A percentile compares a stretch with the other conserved stretches of the same genome.
phyloP scores from a whole-genome alignment of 2,329 filamentous ascomycete genomes.

The Byssoonygena ceratinophila region DNA sequence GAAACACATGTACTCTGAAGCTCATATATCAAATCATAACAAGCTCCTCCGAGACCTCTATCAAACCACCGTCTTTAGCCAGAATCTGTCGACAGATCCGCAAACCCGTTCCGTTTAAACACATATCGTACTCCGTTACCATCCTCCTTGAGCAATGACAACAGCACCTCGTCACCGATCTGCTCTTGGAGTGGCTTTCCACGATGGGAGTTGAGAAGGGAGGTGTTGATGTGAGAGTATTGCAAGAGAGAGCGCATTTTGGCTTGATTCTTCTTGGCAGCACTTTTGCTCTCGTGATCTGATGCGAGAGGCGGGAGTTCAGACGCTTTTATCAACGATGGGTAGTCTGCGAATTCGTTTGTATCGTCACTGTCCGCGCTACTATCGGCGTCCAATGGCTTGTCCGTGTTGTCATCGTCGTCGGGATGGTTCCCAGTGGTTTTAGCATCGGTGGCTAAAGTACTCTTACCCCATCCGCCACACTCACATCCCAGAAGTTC shows the following conservation, averaged over 20 bases:
- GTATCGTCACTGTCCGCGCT: constrained; percentile 19
- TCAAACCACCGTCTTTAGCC: not conserved
- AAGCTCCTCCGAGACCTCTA: too few relatives aligned
- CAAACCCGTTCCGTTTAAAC: constrained; percentile 28
- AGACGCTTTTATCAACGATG: constrained; percentile 33
- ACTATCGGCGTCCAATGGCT: not conserved
- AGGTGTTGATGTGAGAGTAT: constrained; percentile 36
- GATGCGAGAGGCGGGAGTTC: constrained; percentile 20
- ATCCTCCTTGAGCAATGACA: constrained; percentile 30
- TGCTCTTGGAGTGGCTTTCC: constrained; percentile 21
- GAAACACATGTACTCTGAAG: too few relatives aligned
- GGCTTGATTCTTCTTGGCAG: constrained; percentile 18
- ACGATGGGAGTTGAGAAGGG: constrained; percentile 19
- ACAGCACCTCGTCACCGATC: constrained; percentile 21
- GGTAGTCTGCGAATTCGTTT: constrained; percentile 21
- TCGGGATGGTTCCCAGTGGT: not conserved
- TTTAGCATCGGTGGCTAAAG: not conserved
- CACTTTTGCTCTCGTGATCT: not conserved
- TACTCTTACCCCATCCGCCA: constrained; percentile 41
- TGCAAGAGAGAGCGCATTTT: constrained; percentile 37
- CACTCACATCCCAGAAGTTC: constrained; percentile 55
- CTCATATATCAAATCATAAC: not conserved
- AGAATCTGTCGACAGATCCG: not conserved
- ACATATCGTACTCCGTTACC: constrained; percentile 32
- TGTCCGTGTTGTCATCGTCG: too few relatives aligned